These are phyloP conservation scores for Microglena sp. DNA, from an alignment of 139 green algal genomes.

Conservation along the genomic window DNA sequence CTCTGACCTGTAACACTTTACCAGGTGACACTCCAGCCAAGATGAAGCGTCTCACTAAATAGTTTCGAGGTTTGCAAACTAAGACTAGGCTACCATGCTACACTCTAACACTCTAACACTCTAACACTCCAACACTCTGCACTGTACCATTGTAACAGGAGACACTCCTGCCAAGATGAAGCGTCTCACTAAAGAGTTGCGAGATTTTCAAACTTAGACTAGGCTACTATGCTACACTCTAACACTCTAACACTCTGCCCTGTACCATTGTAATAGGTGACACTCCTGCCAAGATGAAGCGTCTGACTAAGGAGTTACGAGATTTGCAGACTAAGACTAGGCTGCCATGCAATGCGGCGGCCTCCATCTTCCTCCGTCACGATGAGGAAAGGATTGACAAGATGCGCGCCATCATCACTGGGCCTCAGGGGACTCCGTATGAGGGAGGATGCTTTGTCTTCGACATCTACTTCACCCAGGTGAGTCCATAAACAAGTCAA, in stretches of 20 bases:
- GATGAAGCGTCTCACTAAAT: no score
- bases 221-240: constrained; percentile 42
- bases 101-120: no score
- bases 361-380: constrained; percentile 54
- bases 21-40: no score
- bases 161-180: constrained; percentile 41
- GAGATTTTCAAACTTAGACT: constrained; percentile 35
- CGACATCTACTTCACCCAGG: constrained; percentile 71
- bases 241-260: no score
- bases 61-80: no score
- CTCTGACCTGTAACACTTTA: no score
- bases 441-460: constrained; percentile 67
- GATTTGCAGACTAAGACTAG: constrained; percentile 34
- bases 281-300: constrained; percentile 43
- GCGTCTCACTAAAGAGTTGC: constrained; percentile 48
- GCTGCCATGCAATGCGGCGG: constrained; percentile 45
- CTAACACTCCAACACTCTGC: no score
- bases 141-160: constrained; percentile 8
- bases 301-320: constrained; percentile 47
- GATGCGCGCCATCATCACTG: constrained; percentile 45
- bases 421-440: constrained; percentile 68
- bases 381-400: constrained; percentile 58
- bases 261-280: constrained; percentile 7
- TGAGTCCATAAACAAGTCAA: no score
- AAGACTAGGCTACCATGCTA: no score